Base-by-base conservation (phyloP, 495 filamentous ascomycete species). In the Mycothermus thermophilus region DNA sequence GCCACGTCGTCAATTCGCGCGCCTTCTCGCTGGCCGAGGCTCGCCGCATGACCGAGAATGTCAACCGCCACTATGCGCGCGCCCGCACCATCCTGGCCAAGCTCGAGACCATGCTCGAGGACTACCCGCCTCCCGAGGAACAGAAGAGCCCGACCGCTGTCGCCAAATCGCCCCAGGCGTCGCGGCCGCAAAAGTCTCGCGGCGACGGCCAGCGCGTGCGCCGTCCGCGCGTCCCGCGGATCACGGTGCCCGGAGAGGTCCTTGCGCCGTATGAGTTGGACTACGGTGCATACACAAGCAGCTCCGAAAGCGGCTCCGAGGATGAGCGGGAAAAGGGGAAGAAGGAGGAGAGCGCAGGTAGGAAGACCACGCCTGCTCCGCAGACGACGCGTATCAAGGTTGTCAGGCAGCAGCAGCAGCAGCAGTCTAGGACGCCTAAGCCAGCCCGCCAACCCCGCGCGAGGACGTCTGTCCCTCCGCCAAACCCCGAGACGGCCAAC, bases 21-120 rank as follows among this genome's bases (percentile, higher is more conserved):
- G 70, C 80, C 43, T 81, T 78, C 24, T 63, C 84, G 17, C 75
- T 80, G 44, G 86, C 82, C 26, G 90, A 97, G 54, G 80, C 90
- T 6, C 63, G 69, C 47, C 77, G 88, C 34, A 71, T 95, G 43
- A 71, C 75, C 48, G 80, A 93, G 34, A 74, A 68, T 34, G 58
- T 92, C 11, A 71, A 81, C 46, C 74, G 83, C 30, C 85, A 94
- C 55, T 73, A 76, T 49, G 75, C 73, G 46, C 77, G 85, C 18
- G 63, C 84, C 34, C 74, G 66, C 39, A 78, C 71, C 26, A 93
- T 97, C 43, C 74, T 76, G 6, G 64, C 72, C 34, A 94, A 94
- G 59, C 74, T 97, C 10, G 65, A 85, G 43, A 73, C 74, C 1
- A 75, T 95, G 45, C 75, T 72, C 20, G 58, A 68, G 23, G 64